A percentile compares a stretch with the other conserved stretches of the same genome.
Evolutionary conservation across 257 asterid genomes (phyloP).

Genomic region (Perilla frutescens): DNA sequence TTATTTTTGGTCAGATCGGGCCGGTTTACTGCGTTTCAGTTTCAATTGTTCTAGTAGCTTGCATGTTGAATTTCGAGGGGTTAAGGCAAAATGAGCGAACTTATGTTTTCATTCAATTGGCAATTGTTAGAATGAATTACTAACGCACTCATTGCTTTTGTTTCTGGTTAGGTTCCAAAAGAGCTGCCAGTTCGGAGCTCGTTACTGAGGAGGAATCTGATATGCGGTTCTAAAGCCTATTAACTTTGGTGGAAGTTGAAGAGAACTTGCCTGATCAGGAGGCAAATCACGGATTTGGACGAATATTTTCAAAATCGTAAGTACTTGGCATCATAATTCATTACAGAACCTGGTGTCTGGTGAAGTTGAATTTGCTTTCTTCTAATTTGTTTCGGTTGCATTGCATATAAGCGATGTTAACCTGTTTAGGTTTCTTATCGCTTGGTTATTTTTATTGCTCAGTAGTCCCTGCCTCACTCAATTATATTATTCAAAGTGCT

Average conservation of each 20-base stretch:
- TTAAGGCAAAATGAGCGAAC: conserved; percentile 8
- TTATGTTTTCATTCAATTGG: background rate
- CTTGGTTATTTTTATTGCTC: conserved; percentile 21
- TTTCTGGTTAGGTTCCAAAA: conserved; percentile 29
- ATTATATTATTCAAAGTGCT: background rate
- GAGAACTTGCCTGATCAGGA: conserved; percentile 38
- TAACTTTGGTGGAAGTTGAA: conserved; percentile 36
- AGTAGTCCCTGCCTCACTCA: conserved; percentile 11
- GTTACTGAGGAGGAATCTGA: conserved; percentile 30
- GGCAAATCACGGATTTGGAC: conserved; percentile 84
- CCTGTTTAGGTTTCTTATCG: background rate
- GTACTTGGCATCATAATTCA: conserved; percentile 35
- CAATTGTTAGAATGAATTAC: conserved; percentile 20
- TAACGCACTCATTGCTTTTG: conserved; percentile 16
- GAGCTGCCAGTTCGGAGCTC: conserved; percentile 29
- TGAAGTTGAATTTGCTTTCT: background rate
- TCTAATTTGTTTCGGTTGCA: background rate
- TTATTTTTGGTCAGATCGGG: conserved; percentile 35
- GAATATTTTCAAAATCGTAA: conserved; percentile 90
- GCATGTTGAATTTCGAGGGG: conserved; percentile 28
- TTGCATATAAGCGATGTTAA: background rate
- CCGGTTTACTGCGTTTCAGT: background rate
- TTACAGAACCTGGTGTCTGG: background rate
- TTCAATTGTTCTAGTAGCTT: conserved; percentile 2
- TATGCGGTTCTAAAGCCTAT: conserved; percentile 32